A percentile compares a stretch with the other conserved stretches of the same genome.
phyloP scores from a whole-genome alignment of 306 rosid genomes.

The Comarum palustre region DNA sequence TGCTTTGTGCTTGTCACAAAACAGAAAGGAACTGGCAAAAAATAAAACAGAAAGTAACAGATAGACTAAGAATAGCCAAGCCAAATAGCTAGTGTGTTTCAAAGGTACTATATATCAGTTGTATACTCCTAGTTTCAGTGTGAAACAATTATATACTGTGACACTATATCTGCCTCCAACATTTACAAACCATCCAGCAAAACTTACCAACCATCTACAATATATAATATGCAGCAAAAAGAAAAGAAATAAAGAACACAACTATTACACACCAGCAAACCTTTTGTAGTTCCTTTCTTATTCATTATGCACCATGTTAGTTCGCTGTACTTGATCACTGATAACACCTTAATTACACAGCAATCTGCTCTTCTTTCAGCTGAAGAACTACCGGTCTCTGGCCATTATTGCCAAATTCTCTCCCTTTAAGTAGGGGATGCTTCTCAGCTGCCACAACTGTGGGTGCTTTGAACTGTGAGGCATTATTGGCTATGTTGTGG shows the following conservation, averaged over 20 bases:
- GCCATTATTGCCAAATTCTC: conserved; percentile 53
- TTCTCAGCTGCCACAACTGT: conserved; percentile 44
- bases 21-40: conserved; percentile 8
- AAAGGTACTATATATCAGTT: neutral
- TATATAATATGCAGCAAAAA: neutral
- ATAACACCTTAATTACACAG: conserved; percentile 29
- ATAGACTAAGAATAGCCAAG: conserved; percentile 21
- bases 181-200: conserved; percentile 51
- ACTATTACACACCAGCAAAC: conserved; percentile 31
- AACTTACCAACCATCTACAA: conserved; percentile 31
- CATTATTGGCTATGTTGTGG: conserved; percentile 59
- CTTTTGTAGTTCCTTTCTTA: conserved; percentile 34
- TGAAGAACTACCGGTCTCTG: conserved; percentile 64
- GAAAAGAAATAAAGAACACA: neutral
- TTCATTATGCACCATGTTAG: conserved; percentile 39
- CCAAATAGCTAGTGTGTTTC: neutral
- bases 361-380: conserved; percentile 70
- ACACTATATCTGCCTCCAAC: conserved; percentile 40
- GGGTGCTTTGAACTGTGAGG: conserved; percentile 44
- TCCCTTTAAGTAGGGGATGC: conserved; percentile 53
- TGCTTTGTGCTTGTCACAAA: neutral
- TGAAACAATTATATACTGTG: conserved; percentile 34
- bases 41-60: neutral
- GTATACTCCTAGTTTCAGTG: conserved; percentile 30
- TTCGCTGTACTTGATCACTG: conserved; percentile 31